phyloP scores from a whole-genome alignment of 1,139 yeast species.

The Scheffersomyces titani region DNA sequence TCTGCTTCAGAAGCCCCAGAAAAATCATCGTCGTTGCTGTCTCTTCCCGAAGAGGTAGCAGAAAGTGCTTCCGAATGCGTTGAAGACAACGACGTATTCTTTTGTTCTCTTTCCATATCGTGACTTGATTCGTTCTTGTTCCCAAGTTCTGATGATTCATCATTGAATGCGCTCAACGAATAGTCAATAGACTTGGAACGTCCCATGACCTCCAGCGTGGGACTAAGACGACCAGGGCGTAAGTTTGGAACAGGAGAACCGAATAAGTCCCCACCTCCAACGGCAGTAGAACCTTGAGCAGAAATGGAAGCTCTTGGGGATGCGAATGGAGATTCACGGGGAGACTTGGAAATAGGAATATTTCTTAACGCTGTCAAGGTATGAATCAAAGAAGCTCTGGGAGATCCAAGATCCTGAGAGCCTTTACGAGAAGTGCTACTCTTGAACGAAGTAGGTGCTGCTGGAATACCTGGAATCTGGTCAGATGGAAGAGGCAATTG shows the following conservation, averaged over 20 bases:
- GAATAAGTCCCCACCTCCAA: constrained; percentile 14
- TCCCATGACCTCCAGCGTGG: neutral
- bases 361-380: constrained; percentile 45
- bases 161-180: neutral
- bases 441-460: constrained; percentile 35
- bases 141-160: neutral
- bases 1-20: constrained; percentile 4
- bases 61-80: constrained; percentile 12
- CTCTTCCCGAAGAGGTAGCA: constrained; percentile 8
- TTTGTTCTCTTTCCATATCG: constrained; percentile 6
- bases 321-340: constrained; percentile 45
- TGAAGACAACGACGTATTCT: constrained; percentile 14
- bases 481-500: constrained; percentile 56
- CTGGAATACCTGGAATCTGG: constrained; percentile 49
- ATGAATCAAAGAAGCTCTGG: constrained; percentile 45
- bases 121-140: constrained; percentile 5
- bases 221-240: constrained; percentile 7
- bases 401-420: constrained; percentile 41
- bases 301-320: constrained; percentile 52
- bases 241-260: constrained; percentile 24
- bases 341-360: constrained; percentile 38
- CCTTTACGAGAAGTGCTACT: constrained; percentile 34
- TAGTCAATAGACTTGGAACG: neutral
- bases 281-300: constrained; percentile 19
- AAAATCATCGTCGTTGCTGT: constrained; percentile 11